Percentiles rank a stretch among this genome's conserved stretches.
Conservation (phyloP, 2,329 filamentous ascomycete genomes). For the Colletotrichum spinosum region DNA sequence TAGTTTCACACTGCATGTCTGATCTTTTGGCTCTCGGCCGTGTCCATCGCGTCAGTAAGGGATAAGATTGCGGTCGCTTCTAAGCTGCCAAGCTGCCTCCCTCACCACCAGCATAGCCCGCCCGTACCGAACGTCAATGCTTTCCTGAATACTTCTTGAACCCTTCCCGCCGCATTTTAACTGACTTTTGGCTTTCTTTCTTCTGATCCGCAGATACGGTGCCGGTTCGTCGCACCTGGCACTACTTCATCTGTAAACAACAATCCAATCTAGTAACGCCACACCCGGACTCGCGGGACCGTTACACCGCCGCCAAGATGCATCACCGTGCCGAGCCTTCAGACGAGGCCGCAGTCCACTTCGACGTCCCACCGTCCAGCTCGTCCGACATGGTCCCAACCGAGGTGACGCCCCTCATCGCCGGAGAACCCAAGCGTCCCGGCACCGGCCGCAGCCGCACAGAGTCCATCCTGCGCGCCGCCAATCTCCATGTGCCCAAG, state of each 20-base stretch:
- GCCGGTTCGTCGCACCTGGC: not conserved
- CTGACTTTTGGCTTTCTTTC: not conserved
- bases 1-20: conserved; percentile 25
- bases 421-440: conserved; percentile 2
- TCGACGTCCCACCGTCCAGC: conserved; percentile 6
- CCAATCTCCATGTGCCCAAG: conserved; percentile 40
- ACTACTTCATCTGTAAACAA: not conserved
- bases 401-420: conserved; percentile 29
- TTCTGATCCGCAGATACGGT: not conserved
- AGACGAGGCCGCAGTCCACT: conserved; percentile 4
- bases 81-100: not conserved
- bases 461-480: conserved; percentile 24
- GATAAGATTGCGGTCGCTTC: conserved; percentile 21
- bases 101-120: conserved; percentile 12
- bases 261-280: not conserved
- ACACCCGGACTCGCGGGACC: not conserved
- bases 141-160: no score
- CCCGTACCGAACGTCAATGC: no score
- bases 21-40: not conserved
- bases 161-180: no score
- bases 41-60: conserved; percentile 25
- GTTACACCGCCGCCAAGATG: conserved; percentile 24
- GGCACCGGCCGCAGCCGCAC: conserved; percentile 13
- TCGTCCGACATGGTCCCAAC: conserved; percentile 11
- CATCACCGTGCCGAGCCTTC: conserved; percentile 16